Evolutionary conservation across 2,329 filamentous ascomycete genomes (phyloP), one percentile per base, ranked within the genome.

Genomic region (Aureobasidium sp.): DNA sequence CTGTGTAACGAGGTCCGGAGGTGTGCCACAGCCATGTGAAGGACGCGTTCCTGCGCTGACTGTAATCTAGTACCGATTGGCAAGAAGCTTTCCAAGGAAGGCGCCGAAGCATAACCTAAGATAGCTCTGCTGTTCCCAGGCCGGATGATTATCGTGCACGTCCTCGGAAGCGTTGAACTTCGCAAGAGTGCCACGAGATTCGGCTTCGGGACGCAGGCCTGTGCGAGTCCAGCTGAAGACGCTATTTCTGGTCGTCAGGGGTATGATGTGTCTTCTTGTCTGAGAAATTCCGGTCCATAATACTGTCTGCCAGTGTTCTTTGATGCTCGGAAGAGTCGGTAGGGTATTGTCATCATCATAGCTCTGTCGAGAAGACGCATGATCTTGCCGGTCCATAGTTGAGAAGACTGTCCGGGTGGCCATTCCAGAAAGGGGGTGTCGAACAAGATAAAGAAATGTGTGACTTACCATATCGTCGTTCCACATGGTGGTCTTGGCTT

Each of bases 401-500:
- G 8, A 4, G 15, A 15, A 40, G 14, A 4, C 1, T n/a, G 15
- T 50, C 22, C 35, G n/a, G 24, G 11, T 2, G 22, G 24, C 12
- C 35, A 9, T n/a, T 40, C 22, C 15, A 31, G 15, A 14, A 2
- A 4, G 8, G 17, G 6, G 9, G 15, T 29, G 24, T 17, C 7
- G 39, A 31, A n/a, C 7, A 14, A 24, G 22, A 22, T 2, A 44
- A 56, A 7, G 24, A 33, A 35, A 56, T 14, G n/a, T 9, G 24
- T 33, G 5, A 44, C 86, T 77, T 81, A 96, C 92, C 80, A 90
- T 94, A 71, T 96, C 91, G 67, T 95, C 90, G 56, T 89, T 95
- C 92, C 92, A 97, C 70, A 91, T 85, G 14, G 90, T 95, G 42
- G 89, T 92, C 78, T 96, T 96, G 15, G 91, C 91, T 77, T 96